Evolutionary conservation across 2,329 filamentous ascomycete genomes (phyloP).

Genomic region (Diaporthe humulicola): DNA sequence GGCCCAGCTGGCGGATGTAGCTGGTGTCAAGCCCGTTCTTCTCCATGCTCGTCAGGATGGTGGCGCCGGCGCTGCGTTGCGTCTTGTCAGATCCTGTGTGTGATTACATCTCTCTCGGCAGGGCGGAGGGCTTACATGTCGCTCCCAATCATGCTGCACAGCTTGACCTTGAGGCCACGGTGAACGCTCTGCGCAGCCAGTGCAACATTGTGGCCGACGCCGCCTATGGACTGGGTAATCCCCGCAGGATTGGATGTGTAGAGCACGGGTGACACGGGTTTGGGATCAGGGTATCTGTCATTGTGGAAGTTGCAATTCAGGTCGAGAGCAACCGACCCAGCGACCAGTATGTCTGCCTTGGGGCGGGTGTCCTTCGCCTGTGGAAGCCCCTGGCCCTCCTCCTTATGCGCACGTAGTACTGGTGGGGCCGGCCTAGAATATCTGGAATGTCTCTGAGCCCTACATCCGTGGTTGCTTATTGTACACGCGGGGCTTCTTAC

Average conservation of each 20-base stretch:
- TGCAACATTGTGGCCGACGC: conserved; percentile 93
- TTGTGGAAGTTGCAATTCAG: conserved; percentile 81
- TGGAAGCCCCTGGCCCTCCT: not conserved
- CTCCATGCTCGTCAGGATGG: conserved; percentile 76
- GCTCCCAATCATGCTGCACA: conserved; percentile 86
- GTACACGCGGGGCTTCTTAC: conserved; percentile 32
- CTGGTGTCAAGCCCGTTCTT: conserved; percentile 73
- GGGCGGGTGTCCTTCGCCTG: conserved; percentile 25
- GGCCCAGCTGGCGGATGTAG: conserved; percentile 71
- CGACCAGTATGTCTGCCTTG: conserved; percentile 80
- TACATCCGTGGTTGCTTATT: not conserved
- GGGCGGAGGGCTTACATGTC: conserved; percentile 71
- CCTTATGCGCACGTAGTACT: not conserved
- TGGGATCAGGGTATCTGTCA: conserved; percentile 43
- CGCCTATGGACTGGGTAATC: conserved; percentile 87
- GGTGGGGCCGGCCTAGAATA: conserved; percentile 22
- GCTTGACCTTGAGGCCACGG: conserved; percentile 71
- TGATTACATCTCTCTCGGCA: not conserved
- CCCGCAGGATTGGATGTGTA: conserved; percentile 89
- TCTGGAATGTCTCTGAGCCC: not conserved
- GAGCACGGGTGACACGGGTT: conserved; percentile 60
- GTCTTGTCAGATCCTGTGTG: conserved; percentile 8
- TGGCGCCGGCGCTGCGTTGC: conserved; percentile 74
- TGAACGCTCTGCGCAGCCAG: conserved; percentile 81
- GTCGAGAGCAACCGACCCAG: conserved; percentile 91